phyloP scores from a whole-genome alignment of 108 stramenopile species.

The Cyclotella sp. region DNA sequence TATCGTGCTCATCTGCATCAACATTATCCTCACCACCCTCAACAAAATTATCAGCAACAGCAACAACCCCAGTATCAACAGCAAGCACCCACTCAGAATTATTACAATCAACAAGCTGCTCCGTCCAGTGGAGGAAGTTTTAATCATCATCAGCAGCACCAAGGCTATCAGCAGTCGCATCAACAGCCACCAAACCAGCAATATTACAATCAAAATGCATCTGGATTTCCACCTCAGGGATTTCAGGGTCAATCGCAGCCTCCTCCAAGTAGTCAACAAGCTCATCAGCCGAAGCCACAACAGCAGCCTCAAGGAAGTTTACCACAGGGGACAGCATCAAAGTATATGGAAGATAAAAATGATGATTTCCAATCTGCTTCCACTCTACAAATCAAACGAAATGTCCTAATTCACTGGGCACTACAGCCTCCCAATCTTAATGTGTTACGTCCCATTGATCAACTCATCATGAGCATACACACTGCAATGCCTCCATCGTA shows the following conservation, averaged over 20 bases:
- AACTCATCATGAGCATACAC: constrained; percentile 73
- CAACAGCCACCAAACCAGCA: constrained; percentile 27
- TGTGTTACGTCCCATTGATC: constrained; percentile 71
- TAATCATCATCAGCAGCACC: constrained; percentile 43
- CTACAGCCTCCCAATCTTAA: constrained; percentile 79
- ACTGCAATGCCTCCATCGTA: constrained; percentile 81
- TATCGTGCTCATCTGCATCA: neutral
- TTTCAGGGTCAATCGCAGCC: constrained; percentile 34
- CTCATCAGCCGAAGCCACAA: constrained; percentile 27
- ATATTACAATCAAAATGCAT: constrained; percentile 36
- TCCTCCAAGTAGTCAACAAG: constrained; percentile 27
- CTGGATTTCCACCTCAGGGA: constrained; percentile 38
- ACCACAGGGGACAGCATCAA: constrained; percentile 49
- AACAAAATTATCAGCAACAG: constrained; percentile 37
- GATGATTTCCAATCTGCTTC: constrained; percentile 59
- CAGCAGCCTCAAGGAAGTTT: constrained; percentile 30
- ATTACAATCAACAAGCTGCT: constrained; percentile 20
- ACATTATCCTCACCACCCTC: constrained; percentile 44
- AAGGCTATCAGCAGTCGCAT: constrained; percentile 40
- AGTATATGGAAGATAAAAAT: constrained; percentile 67
- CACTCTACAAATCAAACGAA: constrained; percentile 70
- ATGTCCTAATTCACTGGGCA: constrained; percentile 83
- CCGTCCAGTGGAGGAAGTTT: neutral
- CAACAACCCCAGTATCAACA: constrained; percentile 3
- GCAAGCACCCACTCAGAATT: constrained; percentile 48